phyloP scores from a whole-genome alignment of 345 rosid species.

The Eucalyptus viminalis region DNA sequence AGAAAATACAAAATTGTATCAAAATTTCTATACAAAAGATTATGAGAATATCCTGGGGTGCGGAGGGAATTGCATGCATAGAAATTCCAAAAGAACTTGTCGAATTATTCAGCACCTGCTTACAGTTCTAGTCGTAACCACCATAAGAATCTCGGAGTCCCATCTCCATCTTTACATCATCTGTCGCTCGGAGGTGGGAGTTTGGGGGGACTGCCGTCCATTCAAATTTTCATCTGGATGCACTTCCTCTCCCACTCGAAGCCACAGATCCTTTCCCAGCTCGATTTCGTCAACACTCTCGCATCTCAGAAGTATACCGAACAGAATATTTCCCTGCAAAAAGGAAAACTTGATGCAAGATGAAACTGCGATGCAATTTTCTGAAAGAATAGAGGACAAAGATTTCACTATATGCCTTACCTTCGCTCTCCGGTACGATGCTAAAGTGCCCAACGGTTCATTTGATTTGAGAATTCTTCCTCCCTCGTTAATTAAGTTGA shows the following conservation, averaged over 20 bases:
- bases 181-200: neutral
- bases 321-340: conserved; percentile 83
- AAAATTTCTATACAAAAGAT: neutral
- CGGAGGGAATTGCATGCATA: neutral
- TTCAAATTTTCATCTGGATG: conserved; percentile 3
- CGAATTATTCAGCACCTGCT: neutral
- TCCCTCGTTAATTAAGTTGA: conserved; percentile 35
- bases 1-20: neutral
- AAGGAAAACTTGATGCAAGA: neutral
- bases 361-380: neutral
- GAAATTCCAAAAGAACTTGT: neutral
- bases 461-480: conserved; percentile 60
- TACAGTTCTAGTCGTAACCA: neutral
- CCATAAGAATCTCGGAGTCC: neutral
- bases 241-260: conserved; percentile 59
- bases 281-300: neutral
- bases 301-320: conserved; percentile 56
- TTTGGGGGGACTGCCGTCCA: neutral
- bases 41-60: neutral
- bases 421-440: conserved; percentile 83
- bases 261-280: conserved; percentile 19
- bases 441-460: conserved; percentile 76
- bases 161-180: neutral
- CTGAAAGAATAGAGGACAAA: neutral
- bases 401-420: conserved; percentile 11